Base-by-base conservation (phyloP, 345 rosid genomes). In the Lagerstroemia speciosa region DNA sequence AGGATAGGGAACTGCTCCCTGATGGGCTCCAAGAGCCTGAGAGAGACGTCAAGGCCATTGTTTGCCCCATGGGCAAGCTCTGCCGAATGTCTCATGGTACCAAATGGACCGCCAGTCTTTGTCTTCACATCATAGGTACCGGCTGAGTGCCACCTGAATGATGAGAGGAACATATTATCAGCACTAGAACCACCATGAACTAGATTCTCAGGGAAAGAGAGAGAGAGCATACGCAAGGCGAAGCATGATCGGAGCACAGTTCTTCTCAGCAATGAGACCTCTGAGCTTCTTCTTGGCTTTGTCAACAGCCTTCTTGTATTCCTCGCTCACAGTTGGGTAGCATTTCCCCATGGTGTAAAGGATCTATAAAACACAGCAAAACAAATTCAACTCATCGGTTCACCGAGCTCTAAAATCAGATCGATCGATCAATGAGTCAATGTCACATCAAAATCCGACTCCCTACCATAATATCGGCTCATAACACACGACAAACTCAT, bases 241-340 rank as follows among this genome's bases (percentile, higher is more conserved):
- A 65, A 93, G 93, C 89, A 93, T 90, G 80, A 93, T 68, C 0
- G 98, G 98, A 72, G 97, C 98, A 67, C 98, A 90, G 75, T 81
- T 78, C 86, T 93, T 93, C 80, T 89, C 96, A 27, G 97, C 92
- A 73, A 93, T 93, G 69, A 93, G 38, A 20, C 91, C 97, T 58
- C 96, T 86, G 65, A 93, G 92, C 85, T 89, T 93, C 79, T 72
- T 89, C 88, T 74, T 93, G 61, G 84, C 81, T 75, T 89, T 93
- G 67, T 88, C 92, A 6, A 93, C 68, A 17, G 87, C 87, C 85
- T 86, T 86, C 64, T 67, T 61, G 87, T 90, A 93, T 26, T 88
- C 97, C 64, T 75, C 93, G 73, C 88, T 90, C 65, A 89, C 97
- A 8, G 80, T 68, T 11, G 98, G 98, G 76, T 93, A 93, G 70